Percentiles rank a stretch among this genome's conserved stretches.
Conservation (phyloP, 2,329 filamentous ascomycete species). For the Botrytis fabae region DNA sequence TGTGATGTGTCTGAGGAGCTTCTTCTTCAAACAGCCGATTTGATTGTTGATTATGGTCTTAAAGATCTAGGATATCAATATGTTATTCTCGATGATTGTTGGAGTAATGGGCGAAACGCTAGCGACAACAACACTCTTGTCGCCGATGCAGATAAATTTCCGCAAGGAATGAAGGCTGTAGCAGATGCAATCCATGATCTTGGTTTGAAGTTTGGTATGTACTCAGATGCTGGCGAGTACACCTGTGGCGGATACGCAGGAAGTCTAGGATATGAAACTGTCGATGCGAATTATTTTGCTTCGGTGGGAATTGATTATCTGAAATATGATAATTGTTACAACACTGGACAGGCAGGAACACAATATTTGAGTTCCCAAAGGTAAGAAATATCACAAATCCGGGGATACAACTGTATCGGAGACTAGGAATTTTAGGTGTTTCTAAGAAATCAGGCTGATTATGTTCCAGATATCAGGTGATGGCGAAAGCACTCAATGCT, state of each 20-base stretch:
- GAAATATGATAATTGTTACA: constrained; percentile 60
- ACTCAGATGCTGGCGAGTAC: constrained; percentile 49
- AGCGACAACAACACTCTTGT: constrained; percentile 47
- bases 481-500: constrained; percentile 42
- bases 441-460: constrained; percentile 5
- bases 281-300: constrained; percentile 54
- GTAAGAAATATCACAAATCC: constrained; percentile 16
- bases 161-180: constrained; percentile 49
- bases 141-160: constrained; percentile 47
- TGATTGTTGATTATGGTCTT: constrained; percentile 51
- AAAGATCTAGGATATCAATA: constrained; percentile 57
- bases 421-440: too few species aligned
- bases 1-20: constrained; percentile 53
- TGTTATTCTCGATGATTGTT: constrained; percentile 56
- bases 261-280: constrained; percentile 50
- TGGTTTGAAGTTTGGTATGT: constrained; percentile 55
- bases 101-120: constrained; percentile 47
- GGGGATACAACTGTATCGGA: neutral
- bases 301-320: constrained; percentile 54
- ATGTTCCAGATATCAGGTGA: constrained; percentile 39
- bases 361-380: constrained; percentile 45
- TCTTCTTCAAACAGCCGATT: constrained; percentile 50
- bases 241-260: constrained; percentile 46
- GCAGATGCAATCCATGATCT: constrained; percentile 50
- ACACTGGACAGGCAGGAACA: constrained; percentile 52